Evolutionary conservation across 257 asterid genomes (phyloP), one percentile per base, ranked within the genome.

Genomic region (Scutellaria barbata): DNA sequence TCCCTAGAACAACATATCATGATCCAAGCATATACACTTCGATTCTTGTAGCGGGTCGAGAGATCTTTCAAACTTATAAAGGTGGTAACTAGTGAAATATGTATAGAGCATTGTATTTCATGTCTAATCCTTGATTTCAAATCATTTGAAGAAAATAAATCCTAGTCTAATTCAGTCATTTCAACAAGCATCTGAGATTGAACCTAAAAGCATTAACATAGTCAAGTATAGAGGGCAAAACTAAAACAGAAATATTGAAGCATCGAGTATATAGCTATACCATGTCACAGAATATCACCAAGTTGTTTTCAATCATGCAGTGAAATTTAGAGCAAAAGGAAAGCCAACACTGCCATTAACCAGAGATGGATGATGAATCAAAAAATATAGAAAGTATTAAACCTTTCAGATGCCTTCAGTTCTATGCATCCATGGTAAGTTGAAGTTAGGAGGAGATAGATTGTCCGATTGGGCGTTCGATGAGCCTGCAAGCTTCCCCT

Each of bases 401-500:
- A 73, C 80, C 80, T 74, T 69, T 81, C 83, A 77, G 16, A 69
- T 54, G 69, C 78, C 87, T 85, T 73, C 76, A 6, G 66, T 53
- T 57, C 61, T 80, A 41, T 18, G 80, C 87, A 80, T 77, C 86
- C 88, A 84, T 25, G 89, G 63, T 33, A 78, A 76, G 57, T 74
- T 84, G 73, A 68, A 68, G 59, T 72, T 71, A n/a, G 85, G 84
- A 47, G 83, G 69, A 5, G 85, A 69, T 6, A 56, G 69, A 60
- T 76, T 71, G 48, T 72, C 82, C 70, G 48, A 51, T 5, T 79
- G 83, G 18, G 63, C 43, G 51, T 79, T 78, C 0, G 90, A 81
- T 18, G 96, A 85, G 68, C 87, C 86, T 20, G 85, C 89, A 56
- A 87, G 86, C 68, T 84, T 89, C 5, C 92, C 87, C 79, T 93